phyloP scores from a whole-genome alignment of 768 basidiomycete species.

The Lactarius tabidus region DNA sequence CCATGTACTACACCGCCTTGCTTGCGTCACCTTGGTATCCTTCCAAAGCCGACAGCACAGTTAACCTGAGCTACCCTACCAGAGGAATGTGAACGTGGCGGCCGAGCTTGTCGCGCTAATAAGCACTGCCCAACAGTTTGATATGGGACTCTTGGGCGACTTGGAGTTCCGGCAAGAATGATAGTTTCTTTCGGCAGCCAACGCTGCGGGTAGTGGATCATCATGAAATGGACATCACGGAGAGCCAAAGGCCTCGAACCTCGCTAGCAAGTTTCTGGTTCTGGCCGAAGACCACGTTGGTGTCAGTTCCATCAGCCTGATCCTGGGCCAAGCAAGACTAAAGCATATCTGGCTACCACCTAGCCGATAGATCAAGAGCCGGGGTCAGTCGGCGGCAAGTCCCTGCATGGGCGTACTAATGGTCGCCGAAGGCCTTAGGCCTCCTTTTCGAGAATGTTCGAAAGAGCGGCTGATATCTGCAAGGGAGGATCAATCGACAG shows the following conservation, averaged over 20 bases:
- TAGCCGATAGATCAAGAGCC: background rate
- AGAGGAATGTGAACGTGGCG: too few species aligned
- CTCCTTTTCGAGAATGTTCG: background rate
- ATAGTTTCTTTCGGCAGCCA: too few species aligned
- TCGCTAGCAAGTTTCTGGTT: background rate
- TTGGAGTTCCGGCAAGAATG: too few species aligned
- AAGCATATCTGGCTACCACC: background rate
- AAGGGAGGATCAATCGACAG: background rate
- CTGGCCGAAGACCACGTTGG: background rate
- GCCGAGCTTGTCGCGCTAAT: too few species aligned
- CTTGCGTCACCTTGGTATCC: too few species aligned
- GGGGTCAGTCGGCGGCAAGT: background rate
- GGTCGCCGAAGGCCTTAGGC: background rate
- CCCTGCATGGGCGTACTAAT: background rate
- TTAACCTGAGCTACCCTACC: too few species aligned
- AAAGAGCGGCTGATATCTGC: background rate
- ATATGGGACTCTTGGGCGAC: background rate
- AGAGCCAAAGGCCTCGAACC: background rate
- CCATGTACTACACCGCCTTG: too few species aligned
- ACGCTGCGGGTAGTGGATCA: too few species aligned
- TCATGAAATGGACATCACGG: background rate
- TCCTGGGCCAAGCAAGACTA: background rate
- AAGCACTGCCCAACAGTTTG: too few species aligned
- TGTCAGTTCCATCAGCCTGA: too few species aligned
- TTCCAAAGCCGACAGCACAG: too few species aligned